Evolutionary conservation across 352 stramenopile genomes (phyloP), one percentile per base, ranked within the genome.

Genomic region (Phytophthora sansomeana): DNA sequence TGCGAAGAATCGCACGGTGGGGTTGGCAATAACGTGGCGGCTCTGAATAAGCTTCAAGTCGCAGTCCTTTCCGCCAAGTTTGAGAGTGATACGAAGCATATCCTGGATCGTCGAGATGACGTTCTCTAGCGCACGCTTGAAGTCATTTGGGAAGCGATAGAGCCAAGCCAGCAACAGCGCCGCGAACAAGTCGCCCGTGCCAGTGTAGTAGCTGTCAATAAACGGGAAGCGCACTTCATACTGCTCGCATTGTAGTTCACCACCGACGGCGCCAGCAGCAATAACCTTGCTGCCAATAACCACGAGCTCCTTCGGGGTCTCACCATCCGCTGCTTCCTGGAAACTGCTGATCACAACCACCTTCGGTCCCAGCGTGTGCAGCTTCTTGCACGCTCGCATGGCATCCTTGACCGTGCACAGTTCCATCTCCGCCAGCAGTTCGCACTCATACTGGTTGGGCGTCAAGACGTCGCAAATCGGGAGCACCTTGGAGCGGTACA

Each of bases 321-420:
- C 62, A 4, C 42, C 62, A 26, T 64, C 58, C 0, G 54, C 58
- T 6, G 58, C 70, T 55, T 90, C 76, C 50, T 83, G 71, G 56
- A 96, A 94, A 58, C 86, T 95, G 66, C 75, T 94, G 63, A 96
- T 89, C 28, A 96, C 84, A 46, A 96, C 80, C 30, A 95, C 85
- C 16, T 80, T 77, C 10, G 87, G 86, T 1, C 88, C 88, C 19
- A 89, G 51, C 29, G 67, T 74, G 57, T 96, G 88, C 29, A 96
- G 79, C 63, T 86, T 85, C 54, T 87, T 89, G 57, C 86, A 93
- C n/a, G 85, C 88, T 2, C 28, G 36, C 17, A 91, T 75, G 14
- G 84, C 86, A 29, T 95, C 85, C 7, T 76, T 55, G n/a, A 94
- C 81, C 0, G 77, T 89, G 5, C 65, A 69, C 26, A 96, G 74